Conservation (phyloP, 2,329 filamentous ascomycete genomes). For the Ceratocystis diversiconidia region DNA sequence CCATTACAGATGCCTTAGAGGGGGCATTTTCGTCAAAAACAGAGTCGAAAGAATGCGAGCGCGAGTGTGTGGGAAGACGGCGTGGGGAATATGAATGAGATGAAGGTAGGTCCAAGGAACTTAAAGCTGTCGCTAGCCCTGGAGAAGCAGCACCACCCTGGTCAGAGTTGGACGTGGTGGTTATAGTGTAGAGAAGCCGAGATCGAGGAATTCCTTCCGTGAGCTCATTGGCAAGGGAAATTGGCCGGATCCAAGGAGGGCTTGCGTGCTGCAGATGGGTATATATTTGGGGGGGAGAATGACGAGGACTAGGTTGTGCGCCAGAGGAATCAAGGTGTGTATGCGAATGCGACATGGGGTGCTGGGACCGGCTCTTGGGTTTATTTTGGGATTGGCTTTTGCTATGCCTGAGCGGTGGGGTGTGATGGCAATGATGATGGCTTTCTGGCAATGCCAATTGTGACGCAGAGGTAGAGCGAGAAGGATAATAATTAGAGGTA, state of each 20-base stretch:
- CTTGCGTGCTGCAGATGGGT: not conserved
- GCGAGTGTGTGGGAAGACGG: slow-evolving; percentile 9
- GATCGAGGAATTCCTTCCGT: slow-evolving; percentile 18
- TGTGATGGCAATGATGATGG: not conserved
- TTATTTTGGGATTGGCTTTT: not conserved
- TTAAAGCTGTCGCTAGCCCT: slow-evolving; percentile 12
- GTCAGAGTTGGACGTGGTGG: slow-evolving; percentile 12
- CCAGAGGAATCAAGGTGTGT: not conserved
- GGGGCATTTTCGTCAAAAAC: slow-evolving; percentile 17
- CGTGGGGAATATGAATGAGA: slow-evolving; percentile 11
- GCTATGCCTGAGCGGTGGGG: not conserved
- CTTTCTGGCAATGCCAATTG: not conserved
- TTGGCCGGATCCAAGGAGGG: slow-evolving; percentile 17
- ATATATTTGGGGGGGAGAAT: slow-evolving; percentile 2
- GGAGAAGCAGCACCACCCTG: slow-evolving; percentile 11
- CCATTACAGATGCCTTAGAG: slow-evolving; percentile 17
- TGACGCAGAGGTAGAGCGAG: not conserved
- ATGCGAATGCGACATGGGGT: slow-evolving; percentile 6
- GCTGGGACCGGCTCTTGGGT: not conserved
- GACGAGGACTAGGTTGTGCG: not conserved
- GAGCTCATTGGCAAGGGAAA: slow-evolving; percentile 15
- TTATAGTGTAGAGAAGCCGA: slow-evolving; percentile 17
- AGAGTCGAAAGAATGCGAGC: slow-evolving; percentile 16
- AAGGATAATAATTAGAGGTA: not conserved
- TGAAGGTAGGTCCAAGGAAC: slow-evolving; percentile 16